Evolutionary conservation across 2,329 filamentous ascomycete species (phyloP).

Genomic region (Neophaeococcomyces mojaviensis): DNA sequence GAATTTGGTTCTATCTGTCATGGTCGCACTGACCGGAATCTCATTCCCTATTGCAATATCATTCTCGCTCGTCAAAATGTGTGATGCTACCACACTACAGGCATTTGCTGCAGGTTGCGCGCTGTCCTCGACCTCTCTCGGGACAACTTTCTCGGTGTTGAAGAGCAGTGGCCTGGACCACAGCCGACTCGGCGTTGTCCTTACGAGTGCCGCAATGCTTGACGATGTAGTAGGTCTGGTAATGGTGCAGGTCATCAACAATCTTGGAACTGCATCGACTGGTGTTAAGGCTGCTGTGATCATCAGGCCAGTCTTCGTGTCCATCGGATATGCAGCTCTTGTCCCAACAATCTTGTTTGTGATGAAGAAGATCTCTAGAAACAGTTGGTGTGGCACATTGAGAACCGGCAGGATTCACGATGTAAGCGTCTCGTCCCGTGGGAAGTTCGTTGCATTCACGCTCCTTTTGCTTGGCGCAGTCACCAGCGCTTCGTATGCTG

Average conservation of each 20-base stretch:
- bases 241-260: constrained; percentile 68
- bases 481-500: constrained; percentile 45
- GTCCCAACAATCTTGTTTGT: constrained; percentile 24
- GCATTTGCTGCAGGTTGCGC: constrained; percentile 67
- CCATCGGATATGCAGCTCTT: constrained; percentile 29
- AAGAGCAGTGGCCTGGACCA: constrained; percentile 52
- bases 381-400: constrained; percentile 9
- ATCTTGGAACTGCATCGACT: constrained; percentile 42
- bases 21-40: constrained; percentile 61
- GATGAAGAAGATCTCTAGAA: constrained; percentile 9
- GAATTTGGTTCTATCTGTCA: constrained; percentile 53
- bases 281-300: constrained; percentile 36
- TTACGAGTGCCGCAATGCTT: constrained; percentile 69
- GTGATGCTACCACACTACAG: constrained; percentile 49
- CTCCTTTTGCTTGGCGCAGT: constrained; percentile 40
- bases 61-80: constrained; percentile 49
- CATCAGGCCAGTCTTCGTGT: constrained; percentile 46
- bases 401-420: background rate
- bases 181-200: constrained; percentile 53
- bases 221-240: constrained; percentile 73
- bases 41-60: constrained; percentile 57
- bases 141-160: constrained; percentile 60
- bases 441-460: constrained; percentile 36
- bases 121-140: constrained; percentile 65
- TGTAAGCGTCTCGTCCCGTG: background rate